Percentiles rank a stretch among this genome's conserved stretches.
These are phyloP conservation scores for Neurospora tetrasperma DNA, from an alignment of 495 filamentous ascomycete species.

Conservation along the genomic window DNA sequence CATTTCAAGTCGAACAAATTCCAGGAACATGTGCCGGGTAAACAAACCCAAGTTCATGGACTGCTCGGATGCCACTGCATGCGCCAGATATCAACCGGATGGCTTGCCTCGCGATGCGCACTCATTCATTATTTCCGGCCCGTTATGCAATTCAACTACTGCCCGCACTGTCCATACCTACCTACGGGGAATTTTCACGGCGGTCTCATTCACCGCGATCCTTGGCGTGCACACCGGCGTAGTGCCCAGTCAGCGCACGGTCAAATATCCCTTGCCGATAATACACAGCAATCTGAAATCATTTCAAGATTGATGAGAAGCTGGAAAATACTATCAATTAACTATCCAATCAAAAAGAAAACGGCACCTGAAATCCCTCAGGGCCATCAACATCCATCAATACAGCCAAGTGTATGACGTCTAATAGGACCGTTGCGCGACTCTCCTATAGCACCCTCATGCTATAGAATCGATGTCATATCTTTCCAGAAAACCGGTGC, in stretches of 20 bases:
- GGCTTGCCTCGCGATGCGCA: neutral
- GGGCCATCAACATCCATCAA: neutral
- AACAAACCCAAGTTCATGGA: too few relatives aligned
- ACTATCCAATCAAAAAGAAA: neutral
- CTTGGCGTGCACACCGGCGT: neutral
- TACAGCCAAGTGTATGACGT: neutral
- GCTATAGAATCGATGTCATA: neutral
- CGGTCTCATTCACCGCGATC: neutral
- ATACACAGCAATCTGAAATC: neutral
- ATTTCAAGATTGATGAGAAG: neutral
- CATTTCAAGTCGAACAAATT: neutral
- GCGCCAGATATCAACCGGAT: neutral
- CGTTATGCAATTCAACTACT: neutral
- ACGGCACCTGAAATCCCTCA: neutral
- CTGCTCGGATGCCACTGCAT: neutral
- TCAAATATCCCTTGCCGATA: neutral
- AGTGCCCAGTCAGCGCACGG: neutral
- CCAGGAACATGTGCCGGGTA: neutral
- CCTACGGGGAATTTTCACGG: neutral
- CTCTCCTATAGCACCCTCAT: neutral
- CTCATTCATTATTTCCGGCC: neutral
- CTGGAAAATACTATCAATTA: neutral
- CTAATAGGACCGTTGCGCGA: neutral
- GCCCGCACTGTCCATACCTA: neutral
- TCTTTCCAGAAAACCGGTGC: neutral